Percentiles rank a stretch among this genome's conserved stretches.
phyloP scores from a whole-genome alignment of 768 basidiomycete genomes.

The Amanita muscaria region DNA sequence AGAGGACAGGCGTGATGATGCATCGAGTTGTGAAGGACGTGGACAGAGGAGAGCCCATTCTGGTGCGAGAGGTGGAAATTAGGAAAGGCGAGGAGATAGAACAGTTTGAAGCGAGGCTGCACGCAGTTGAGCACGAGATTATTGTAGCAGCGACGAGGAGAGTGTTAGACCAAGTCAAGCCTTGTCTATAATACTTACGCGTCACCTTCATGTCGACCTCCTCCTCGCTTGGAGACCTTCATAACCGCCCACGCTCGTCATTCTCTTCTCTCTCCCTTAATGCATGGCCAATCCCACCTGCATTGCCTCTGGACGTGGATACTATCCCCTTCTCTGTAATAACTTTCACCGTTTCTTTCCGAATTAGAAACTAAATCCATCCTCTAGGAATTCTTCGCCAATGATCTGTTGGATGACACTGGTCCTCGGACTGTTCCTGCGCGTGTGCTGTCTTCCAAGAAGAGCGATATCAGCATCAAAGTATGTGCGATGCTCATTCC shows the following conservation, averaged over 20 bases:
- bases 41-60: conserved; percentile 81
- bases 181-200: conserved; percentile 15
- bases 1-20: conserved; percentile 80
- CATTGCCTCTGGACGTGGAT: conserved; percentile 3
- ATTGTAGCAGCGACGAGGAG: conserved; percentile 81
- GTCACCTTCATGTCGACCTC: neutral
- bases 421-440: neutral
- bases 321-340: conserved; percentile 4
- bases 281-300: conserved; percentile 2
- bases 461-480: conserved; percentile 7
- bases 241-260: conserved; percentile 2
- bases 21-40: conserved; percentile 91
- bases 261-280: neutral
- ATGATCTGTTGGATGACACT: neutral
- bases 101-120: conserved; percentile 68
- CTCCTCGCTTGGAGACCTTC: conserved; percentile 2
- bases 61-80: conserved; percentile 74
- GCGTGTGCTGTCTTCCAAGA: conserved; percentile 1
- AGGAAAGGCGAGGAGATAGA: conserved; percentile 62
- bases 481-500: neutral
- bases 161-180: conserved; percentile 48
- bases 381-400: neutral
- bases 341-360: neutral
- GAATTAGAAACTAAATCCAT: no score
- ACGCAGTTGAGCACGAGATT: conserved; percentile 78